These are phyloP conservation scores for Ceratonia siliqua DNA, from an alignment of 306 rosid genomes.

Conservation along the genomic window DNA sequence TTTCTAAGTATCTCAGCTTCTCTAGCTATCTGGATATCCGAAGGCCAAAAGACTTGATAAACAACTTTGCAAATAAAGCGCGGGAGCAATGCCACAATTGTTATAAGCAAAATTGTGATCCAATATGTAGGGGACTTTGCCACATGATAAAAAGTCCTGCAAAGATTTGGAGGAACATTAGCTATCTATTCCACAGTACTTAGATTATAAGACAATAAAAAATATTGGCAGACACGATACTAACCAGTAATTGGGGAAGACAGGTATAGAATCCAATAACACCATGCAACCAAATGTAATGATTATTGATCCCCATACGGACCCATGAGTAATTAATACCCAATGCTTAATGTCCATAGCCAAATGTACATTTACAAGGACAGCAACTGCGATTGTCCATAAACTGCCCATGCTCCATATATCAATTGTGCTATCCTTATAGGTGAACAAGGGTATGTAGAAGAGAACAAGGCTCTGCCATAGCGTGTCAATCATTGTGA, in stretches of 20 bases:
- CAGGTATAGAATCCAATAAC: conserved; percentile 83
- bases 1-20: conserved; percentile 63
- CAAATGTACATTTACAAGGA: conserved; percentile 88
- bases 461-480: conserved; percentile 99
- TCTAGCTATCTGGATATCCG: conserved; percentile 91
- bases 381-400: conserved; percentile 96
- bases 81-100: conserved; percentile 78
- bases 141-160: conserved; percentile 82
- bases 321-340: conserved; percentile 74
- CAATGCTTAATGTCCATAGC: conserved; percentile 94
- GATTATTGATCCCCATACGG: conserved; percentile 93
- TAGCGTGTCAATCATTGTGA: conserved; percentile 87
- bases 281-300: conserved; percentile 87
- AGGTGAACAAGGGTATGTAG: conserved; percentile 74
- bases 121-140: conserved; percentile 75
- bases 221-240: conserved; percentile 32
- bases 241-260: conserved; percentile 88
- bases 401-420: conserved; percentile 95
- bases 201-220: conserved; percentile 26
- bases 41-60: conserved; percentile 75
- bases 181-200: conserved; percentile 21
- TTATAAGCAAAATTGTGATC: conserved; percentile 79
- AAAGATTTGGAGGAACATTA: conserved; percentile 35
- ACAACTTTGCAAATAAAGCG: conserved; percentile 77
- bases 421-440: conserved; percentile 82